These are phyloP conservation scores for Pseudogymnoascus sp. DNA, from an alignment of 2,329 filamentous ascomycete genomes.

Conservation along the genomic window DNA sequence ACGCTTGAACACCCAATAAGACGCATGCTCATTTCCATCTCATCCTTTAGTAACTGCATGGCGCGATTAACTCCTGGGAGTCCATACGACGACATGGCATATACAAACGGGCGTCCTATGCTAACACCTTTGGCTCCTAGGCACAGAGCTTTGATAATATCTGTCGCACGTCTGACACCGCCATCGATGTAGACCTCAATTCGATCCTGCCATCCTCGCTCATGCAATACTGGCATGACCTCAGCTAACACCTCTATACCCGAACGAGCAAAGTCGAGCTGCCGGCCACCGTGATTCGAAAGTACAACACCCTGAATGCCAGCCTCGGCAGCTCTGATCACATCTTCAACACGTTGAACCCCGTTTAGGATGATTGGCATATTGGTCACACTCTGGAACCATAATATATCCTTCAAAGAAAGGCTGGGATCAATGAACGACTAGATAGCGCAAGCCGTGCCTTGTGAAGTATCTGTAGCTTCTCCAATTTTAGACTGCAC, in stretches of 20 bases:
- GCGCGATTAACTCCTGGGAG: conserved; percentile 79
- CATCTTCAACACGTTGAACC: conserved; percentile 92
- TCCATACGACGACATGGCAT: conserved; percentile 91
- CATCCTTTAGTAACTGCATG: conserved; percentile 87
- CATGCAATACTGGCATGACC: conserved; percentile 77
- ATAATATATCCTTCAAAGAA: conserved; percentile 87
- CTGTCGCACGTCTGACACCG: conserved; percentile 79
- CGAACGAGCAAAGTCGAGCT: conserved; percentile 85
- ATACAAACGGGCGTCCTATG: conserved; percentile 90
- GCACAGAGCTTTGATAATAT: conserved; percentile 92
- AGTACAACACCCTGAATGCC: conserved; percentile 86
- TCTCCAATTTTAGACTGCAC: conserved; percentile 63
- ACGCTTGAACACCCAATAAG: conserved; percentile 72
- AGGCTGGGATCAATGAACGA: conserved; percentile 91
- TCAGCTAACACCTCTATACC: conserved; percentile 87
- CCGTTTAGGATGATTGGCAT: conserved; percentile 98
- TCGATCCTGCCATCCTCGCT: conserved; percentile 61
- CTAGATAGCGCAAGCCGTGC: conserved; percentile 88
- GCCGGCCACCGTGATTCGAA: conserved; percentile 90
- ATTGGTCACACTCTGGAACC: conserved; percentile 81
- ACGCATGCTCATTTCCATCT: conserved; percentile 99
- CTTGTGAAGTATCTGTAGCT: conserved; percentile 76
- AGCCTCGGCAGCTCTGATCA: conserved; percentile 71
- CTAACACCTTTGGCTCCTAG: conserved; percentile 87
- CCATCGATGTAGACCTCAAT: conserved; percentile 90